Base-by-base conservation (phyloP, 192 early-diverging fungal genomes). In the Gaertneriomyces sp. region DNA sequence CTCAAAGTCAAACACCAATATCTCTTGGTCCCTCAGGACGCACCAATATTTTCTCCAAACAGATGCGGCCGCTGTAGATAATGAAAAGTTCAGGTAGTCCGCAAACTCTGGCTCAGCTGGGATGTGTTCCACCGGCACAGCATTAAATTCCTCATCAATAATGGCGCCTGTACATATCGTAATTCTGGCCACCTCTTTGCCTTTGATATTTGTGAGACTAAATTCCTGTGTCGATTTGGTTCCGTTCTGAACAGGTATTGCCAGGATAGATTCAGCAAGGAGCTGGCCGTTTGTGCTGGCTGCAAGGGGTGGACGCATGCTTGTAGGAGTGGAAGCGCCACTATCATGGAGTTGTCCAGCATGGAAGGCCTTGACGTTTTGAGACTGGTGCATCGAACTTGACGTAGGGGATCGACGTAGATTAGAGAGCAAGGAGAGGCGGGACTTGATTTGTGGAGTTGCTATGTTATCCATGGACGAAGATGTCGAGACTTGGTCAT, bases 31-130 rank as follows among this genome's bases (percentile, higher is more conserved):
- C 8, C 63, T 33, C n/a, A 76, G 61, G 6, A 78, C 60, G 42
- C 61, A 65, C 76, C 76, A 78, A 51, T 78, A 78, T 45, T 78
- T 78, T 63, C 72, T 68, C 76, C 76, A 78, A 46, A 76, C 76
- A 11, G 74, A 59, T 14, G 50, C 73, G 10, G 66, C 64, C 5
- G 62, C 6, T 16, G 50, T 73, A 50, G 41, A 42, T 10, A 76
- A 60, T 45, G 68, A 64, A 57, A 79, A 72, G 60, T 79, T 76
- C 49, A 79, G 60, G 42, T 62, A 73, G 45, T 73, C 68, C 2
- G 4, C 60, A 72, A 76, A 55, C 55, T 69, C 33, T 46, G 66
- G 53, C 65, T 69, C 61, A 60, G 65, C 16, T 42, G 62, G 49
- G 55, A 42, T 46, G 50, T 68, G 66, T 52, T 75, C 74, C 51